Conservation (phyloP, 352 stramenopile species). For the Phytopythium chamaehyphon region DNA sequence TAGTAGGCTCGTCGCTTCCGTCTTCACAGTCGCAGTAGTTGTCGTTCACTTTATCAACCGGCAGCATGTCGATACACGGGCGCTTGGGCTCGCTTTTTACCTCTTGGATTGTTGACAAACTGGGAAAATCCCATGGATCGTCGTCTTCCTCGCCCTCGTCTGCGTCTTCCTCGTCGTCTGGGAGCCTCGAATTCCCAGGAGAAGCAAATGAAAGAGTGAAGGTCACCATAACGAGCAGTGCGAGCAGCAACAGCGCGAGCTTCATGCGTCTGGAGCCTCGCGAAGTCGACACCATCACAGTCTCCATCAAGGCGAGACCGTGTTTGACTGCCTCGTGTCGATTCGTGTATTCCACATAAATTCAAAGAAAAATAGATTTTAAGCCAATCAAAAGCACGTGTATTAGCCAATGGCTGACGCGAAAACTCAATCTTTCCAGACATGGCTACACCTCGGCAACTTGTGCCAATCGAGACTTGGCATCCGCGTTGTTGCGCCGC, state of each 20-base stretch:
- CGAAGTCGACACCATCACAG: not conserved
- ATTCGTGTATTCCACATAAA: no score
- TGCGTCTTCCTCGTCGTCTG: slow-evolving; percentile 40
- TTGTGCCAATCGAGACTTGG: not conserved
- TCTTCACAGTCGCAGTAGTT: slow-evolving; percentile 94
- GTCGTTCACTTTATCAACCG: slow-evolving; percentile 74
- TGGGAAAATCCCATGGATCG: slow-evolving; percentile 54
- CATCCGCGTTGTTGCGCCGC: no score
- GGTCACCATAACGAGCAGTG: not conserved
- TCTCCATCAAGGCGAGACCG: no score
- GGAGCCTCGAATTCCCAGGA: not conserved
- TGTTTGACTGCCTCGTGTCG: no score
- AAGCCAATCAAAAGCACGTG: no score
- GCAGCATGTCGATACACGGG: slow-evolving; percentile 34
- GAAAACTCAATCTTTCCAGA: not conserved
- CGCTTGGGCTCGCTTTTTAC: not conserved
- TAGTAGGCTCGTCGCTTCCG: slow-evolving; percentile 88
- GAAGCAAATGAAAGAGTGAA: no score
- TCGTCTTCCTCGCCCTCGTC: slow-evolving; percentile 43
- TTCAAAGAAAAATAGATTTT: no score
- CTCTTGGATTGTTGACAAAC: not conserved
- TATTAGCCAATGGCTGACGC: no score
- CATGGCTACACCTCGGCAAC: slow-evolving; percentile 1
- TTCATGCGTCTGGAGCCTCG: not conserved
- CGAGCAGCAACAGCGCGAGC: not conserved